phyloP scores from a whole-genome alignment of 345 rosid genomes.

The Syzygium grande region DNA sequence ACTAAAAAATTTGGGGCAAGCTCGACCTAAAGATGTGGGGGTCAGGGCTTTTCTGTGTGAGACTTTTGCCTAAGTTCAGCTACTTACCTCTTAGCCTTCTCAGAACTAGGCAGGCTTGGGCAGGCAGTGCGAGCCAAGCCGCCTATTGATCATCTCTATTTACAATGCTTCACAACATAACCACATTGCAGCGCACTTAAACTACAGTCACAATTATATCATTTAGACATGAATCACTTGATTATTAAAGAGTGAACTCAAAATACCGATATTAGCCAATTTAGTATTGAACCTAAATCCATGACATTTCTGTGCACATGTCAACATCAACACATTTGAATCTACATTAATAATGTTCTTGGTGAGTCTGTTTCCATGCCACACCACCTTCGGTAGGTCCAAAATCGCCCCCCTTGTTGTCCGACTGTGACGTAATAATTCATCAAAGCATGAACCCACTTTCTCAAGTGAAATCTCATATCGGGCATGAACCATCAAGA shows the following conservation, averaged over 20 bases:
- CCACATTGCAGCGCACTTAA: not conserved
- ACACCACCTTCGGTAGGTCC: not conserved
- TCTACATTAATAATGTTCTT: too few relatives aligned
- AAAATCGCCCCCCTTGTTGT: not conserved
- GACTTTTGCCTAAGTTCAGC: not conserved
- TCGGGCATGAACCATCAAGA: not conserved
- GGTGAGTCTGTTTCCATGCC: too few relatives aligned
- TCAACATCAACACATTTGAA: too few relatives aligned
- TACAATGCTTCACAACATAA: fast-evolving
- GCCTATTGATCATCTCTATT: not conserved
- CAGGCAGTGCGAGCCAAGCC: fast-evolving
- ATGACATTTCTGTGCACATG: too few relatives aligned
- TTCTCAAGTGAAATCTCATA: not conserved
- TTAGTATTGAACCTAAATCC: too few relatives aligned
- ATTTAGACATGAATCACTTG: not conserved
- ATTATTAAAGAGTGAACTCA: not conserved
- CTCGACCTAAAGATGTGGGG: not conserved
- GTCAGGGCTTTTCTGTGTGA: fast-evolving
- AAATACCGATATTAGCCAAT: not conserved
- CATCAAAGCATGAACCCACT: not conserved
- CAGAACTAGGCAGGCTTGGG: not conserved
- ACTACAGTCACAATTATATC: not conserved
- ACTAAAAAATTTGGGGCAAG: not conserved
- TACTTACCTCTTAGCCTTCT: fast-evolving
- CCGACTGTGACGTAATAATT: not conserved